Percentiles rank a stretch among this genome's conserved stretches.
Evolutionary conservation across 495 filamentous ascomycete genomes (phyloP).

Genomic region (Glarea lozoyensis): DNA sequence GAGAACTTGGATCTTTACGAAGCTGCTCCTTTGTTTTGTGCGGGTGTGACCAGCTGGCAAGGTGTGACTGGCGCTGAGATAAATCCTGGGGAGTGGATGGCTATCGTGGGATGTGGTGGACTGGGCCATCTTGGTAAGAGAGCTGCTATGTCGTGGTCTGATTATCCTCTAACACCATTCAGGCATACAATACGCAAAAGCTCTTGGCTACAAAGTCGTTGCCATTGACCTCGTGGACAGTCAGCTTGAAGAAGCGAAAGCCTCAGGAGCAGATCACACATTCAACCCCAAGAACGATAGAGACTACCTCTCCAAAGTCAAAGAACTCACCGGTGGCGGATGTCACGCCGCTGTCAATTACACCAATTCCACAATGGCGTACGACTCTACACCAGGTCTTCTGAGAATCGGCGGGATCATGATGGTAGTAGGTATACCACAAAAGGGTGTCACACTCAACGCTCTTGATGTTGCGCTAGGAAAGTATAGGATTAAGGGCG

Average conservation of each 20-base stretch:
- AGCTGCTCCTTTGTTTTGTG: conserved; percentile 28
- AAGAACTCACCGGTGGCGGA: conserved; percentile 4
- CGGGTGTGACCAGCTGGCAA: conserved; percentile 34
- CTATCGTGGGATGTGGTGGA: conserved; percentile 10
- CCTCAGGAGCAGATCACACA: conserved; percentile 2
- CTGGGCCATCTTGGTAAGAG: conserved; percentile 6
- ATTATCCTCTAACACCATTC: conserved; percentile 4
- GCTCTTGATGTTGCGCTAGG: conserved; percentile 17
- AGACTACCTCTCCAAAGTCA: conserved; percentile 7
- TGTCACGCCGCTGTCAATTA: conserved; percentile 9
- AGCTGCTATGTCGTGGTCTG: not conserved
- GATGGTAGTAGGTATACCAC: conserved; percentile 31
- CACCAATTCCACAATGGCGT: conserved; percentile 22
- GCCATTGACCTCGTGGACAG: conserved; percentile 17
- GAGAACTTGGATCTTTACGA: conserved; percentile 23
- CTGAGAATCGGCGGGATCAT: conserved; percentile 21
- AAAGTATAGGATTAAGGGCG: conserved; percentile 18
- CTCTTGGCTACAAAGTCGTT: conserved; percentile 6
- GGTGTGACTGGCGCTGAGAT: conserved; percentile 25
- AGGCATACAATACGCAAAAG: conserved; percentile 16
- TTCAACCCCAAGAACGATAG: conserved; percentile 11
- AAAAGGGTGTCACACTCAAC: conserved; percentile 22
- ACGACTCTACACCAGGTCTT: conserved; percentile 20
- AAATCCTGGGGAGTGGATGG: conserved; percentile 21
- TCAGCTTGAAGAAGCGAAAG: conserved; percentile 7